phyloP scores from a whole-genome alignment of 306 rosid genomes.

The Sechiopsis laciniata region DNA sequence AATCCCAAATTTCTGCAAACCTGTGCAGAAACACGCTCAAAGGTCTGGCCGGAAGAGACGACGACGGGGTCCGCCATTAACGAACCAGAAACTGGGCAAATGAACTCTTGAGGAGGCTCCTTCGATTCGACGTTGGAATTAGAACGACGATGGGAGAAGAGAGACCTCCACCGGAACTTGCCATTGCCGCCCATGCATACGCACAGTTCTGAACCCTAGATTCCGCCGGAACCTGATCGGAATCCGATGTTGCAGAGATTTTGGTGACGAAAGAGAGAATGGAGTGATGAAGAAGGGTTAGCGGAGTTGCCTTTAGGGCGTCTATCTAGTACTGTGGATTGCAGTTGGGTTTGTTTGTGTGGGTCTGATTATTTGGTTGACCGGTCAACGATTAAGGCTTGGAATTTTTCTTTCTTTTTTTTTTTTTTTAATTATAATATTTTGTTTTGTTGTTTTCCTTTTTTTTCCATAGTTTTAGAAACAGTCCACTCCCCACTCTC shows the following conservation, averaged over 20 bases:
- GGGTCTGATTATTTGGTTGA: constrained; percentile 3
- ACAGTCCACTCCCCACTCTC: neutral
- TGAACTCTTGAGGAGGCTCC: constrained; percentile 59
- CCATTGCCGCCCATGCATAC: constrained; percentile 25
- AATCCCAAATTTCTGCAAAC: constrained; percentile 48
- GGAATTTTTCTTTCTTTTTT: neutral
- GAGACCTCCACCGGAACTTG: constrained; percentile 17
- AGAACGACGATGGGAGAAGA: constrained; percentile 2
- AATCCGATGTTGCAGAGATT: neutral
- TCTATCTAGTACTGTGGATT: neutral
- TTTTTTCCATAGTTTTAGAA: neutral
- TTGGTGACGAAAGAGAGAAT: neutral
- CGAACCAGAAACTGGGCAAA: constrained; percentile 57
- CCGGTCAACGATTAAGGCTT: neutral
- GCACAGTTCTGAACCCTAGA: neutral
- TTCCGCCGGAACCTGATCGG: neutral
- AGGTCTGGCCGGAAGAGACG: constrained; percentile 84
- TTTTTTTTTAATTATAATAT: neutral
- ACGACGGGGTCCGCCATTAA: constrained; percentile 92
- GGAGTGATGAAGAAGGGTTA: neutral
- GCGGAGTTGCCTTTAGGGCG: neutral
- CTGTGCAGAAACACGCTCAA: constrained; percentile 65
- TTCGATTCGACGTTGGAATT: constrained; percentile 5
- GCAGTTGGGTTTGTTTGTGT: neutral
- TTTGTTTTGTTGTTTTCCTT: neutral